These are phyloP conservation scores for Backusella mclennaniae DNA, from an alignment of 192 early-diverging fungal genomes.

Conservation along the genomic window DNA sequence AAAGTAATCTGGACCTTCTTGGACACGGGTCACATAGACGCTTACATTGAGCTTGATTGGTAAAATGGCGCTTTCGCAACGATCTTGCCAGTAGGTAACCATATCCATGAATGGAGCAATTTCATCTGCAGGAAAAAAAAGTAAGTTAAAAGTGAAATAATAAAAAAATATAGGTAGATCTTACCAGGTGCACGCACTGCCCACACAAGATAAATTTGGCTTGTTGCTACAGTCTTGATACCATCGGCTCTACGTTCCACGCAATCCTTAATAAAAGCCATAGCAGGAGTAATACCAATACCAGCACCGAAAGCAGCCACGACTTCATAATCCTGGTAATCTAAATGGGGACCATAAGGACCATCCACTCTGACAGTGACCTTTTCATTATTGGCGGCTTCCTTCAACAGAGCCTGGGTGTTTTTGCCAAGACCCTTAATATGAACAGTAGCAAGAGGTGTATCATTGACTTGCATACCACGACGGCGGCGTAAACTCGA, in stretches of 20 bases:
- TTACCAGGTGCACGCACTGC: conserved; percentile 35
- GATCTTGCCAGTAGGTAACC: conserved; percentile 24
- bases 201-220: conserved; percentile 42
- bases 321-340: conserved; percentile 32
- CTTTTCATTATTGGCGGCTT: conserved; percentile 5
- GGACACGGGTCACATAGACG: conserved; percentile 27
- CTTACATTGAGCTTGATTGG: conserved; percentile 17
- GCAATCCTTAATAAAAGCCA: conserved; percentile 37
- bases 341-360: conserved; percentile 38
- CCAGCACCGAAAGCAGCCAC: conserved; percentile 32
- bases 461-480: background rate
- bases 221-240: conserved; percentile 25
- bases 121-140: conserved; percentile 14
- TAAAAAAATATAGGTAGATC: background rate
- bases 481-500: conserved; percentile 15
- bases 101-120: conserved; percentile 18
- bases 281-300: conserved; percentile 43
- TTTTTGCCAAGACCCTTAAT: conserved; percentile 39
- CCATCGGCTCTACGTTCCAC: conserved; percentile 32
- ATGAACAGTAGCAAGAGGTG: conserved; percentile 29
- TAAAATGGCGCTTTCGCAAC: conserved; percentile 7
- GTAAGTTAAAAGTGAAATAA: background rate
- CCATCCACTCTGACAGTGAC: conserved; percentile 37
- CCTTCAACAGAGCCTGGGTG: conserved; percentile 23
- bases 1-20: conserved; percentile 9